Evolutionary conservation across 2,329 filamentous ascomycete genomes (phyloP).

Genomic region (Cordyceps pruinosa): DNA sequence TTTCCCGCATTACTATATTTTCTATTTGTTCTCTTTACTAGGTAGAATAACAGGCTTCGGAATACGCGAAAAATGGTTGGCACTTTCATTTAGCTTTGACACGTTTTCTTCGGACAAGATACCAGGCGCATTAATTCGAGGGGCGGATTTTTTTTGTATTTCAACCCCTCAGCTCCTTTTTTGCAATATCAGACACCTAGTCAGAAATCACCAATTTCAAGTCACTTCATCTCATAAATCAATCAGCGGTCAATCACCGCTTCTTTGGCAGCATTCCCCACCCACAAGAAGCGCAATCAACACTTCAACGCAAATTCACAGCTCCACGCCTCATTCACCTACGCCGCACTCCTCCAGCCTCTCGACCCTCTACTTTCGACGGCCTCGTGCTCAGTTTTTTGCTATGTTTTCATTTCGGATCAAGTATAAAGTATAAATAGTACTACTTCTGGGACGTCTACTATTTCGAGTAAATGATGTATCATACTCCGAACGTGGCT

Average conservation of each 20-base stretch:
- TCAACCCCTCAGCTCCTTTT: neutral
- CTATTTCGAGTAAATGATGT: neutral
- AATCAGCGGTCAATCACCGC: neutral
- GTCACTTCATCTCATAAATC: neutral
- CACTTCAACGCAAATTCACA: neutral
- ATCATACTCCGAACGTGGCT: neutral
- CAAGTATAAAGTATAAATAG: neutral
- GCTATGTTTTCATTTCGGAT: neutral
- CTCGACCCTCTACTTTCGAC: neutral
- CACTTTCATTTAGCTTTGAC: neutral
- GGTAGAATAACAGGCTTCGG: neutral
- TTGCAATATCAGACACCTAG: neutral
- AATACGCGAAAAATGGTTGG: neutral
- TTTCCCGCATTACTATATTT: neutral
- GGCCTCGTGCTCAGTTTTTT: neutral
- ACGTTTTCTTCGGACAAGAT: neutral
- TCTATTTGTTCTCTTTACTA: neutral
- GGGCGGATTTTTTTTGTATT: neutral
- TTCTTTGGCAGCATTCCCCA: neutral
- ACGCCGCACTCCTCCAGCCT: neutral
- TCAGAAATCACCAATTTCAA: neutral
- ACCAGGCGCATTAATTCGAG: neutral
- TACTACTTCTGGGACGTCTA: neutral
- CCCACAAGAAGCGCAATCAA: neutral
- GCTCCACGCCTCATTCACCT: neutral